These are phyloP conservation scores for Moesziomyces sp. DNA, from an alignment of 1,284 basidiomycete species.

Conservation along the genomic window DNA sequence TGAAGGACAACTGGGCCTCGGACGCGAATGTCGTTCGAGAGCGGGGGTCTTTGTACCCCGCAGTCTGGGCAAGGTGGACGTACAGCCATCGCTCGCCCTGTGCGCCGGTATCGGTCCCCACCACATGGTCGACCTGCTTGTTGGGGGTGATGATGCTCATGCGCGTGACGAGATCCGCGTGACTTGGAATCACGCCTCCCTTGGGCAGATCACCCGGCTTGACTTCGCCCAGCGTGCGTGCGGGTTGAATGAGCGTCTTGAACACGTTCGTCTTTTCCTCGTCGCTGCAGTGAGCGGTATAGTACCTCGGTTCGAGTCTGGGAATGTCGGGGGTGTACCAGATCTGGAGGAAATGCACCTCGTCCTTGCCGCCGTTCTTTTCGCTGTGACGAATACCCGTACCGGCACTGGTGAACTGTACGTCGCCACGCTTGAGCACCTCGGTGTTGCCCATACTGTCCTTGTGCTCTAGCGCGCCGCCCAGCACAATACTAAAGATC, in stretches of 20 bases:
- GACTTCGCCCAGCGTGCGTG: constrained; percentile 19
- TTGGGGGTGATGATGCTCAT: constrained; percentile 41
- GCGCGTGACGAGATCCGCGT: constrained; percentile 46
- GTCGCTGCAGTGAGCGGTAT: constrained; percentile 47
- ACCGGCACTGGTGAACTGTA: constrained; percentile 90
- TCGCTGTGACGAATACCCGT: constrained; percentile 79
- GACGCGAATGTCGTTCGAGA: constrained; percentile 65
- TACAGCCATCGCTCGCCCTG: constrained; percentile 51
- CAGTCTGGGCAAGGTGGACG: constrained; percentile 52
- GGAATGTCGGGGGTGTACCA: constrained; percentile 52
- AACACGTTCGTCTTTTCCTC: constrained; percentile 45
- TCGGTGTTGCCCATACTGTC: constrained; percentile 89
- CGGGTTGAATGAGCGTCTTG: constrained; percentile 53
- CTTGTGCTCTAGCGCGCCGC: constrained; percentile 79
- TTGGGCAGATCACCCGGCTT: constrained; percentile 36
- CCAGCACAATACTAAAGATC: constrained; percentile 87
- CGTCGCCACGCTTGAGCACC: constrained; percentile 83
- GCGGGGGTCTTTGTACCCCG: constrained; percentile 57
- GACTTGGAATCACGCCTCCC: constrained; percentile 47
- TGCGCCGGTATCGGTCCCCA: constrained; percentile 43
- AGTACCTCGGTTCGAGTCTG: constrained; percentile 48
- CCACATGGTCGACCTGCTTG: constrained; percentile 28
- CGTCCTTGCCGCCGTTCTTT: constrained; percentile 76
- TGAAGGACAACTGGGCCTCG: constrained; percentile 71
- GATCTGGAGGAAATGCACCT: constrained; percentile 60